These are phyloP conservation scores for Cladosporium colombiae DNA, from an alignment of 2,329 filamentous ascomycete genomes.

Conservation along the genomic window DNA sequence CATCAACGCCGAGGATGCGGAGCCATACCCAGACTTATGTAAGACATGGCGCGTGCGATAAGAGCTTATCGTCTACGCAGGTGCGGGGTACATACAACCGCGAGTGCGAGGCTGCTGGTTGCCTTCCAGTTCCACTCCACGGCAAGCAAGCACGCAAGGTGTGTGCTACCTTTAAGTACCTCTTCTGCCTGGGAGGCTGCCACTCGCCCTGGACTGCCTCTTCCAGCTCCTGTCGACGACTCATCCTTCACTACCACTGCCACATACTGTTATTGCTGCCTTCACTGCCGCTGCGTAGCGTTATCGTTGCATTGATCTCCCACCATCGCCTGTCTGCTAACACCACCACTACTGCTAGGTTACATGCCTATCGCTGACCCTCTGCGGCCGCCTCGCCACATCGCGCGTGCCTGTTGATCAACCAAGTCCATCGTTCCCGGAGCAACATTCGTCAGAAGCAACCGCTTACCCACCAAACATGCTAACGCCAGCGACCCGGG, in stretches of 20 bases:
- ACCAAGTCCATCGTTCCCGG: neutral
- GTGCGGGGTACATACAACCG: neutral
- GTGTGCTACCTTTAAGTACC: neutral
- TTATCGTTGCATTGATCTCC: conserved; percentile 7
- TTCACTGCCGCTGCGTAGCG: conserved; percentile 1
- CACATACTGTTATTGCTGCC: neutral
- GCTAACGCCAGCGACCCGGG: conserved; percentile 11
- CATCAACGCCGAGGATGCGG: neutral
- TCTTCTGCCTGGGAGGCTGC: neutral
- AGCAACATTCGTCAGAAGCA: neutral
- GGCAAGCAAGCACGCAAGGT: neutral
- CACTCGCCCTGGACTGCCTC: conserved; percentile 1
- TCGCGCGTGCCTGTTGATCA: neutral
- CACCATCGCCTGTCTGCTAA: neutral
- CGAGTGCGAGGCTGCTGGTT: neutral
- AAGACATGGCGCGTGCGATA: conserved; percentile 1
- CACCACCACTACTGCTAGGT: neutral
- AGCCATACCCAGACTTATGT: neutral
- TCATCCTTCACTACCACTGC: neutral
- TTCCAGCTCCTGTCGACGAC: neutral
- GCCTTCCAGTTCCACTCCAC: neutral
- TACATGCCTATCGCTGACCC: conserved; percentile 14
- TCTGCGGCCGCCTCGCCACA: neutral
- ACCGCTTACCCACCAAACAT: neutral
- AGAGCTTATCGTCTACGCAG: neutral